Conservation (phyloP, 1,284 basidiomycete species). For the Cystobasidiaceae sp. region DNA sequence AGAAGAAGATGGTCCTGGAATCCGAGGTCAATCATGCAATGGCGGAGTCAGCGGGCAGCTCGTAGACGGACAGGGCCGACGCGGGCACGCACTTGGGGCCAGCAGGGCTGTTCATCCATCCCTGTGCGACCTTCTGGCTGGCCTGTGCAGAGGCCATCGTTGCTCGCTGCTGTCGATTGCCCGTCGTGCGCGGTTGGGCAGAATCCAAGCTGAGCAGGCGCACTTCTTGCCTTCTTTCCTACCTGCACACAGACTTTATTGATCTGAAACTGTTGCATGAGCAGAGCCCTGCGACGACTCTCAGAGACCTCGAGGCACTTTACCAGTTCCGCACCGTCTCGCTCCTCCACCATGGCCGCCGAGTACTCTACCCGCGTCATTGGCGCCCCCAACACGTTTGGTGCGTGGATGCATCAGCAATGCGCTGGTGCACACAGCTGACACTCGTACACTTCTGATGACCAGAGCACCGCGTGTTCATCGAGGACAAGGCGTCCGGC, state of each 20-base stretch:
- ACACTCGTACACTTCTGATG: not conserved
- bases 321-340: not conserved
- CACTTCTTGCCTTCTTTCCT: no score
- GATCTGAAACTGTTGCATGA: conserved; percentile 29
- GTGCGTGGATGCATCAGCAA: conserved; percentile 49
- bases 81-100: conserved; percentile 30
- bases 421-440: not conserved
- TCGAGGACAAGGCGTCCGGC: conserved; percentile 69
- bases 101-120: conserved; percentile 25
- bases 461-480: conserved; percentile 85
- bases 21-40: not conserved
- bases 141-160: conserved; percentile 18
- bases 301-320: conserved; percentile 26
- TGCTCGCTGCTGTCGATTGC: no score
- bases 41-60: not conserved
- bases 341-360: not conserved
- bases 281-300: conserved; percentile 31
- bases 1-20: conserved; percentile 61
- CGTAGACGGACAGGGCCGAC: not conserved
- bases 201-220: no score
- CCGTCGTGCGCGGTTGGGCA: no score
- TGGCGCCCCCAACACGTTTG: conserved; percentile 86
- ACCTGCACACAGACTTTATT: no score
- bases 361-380: conserved; percentile 67
- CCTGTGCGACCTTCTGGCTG: conserved; percentile 5